phyloP scores from a whole-genome alignment of 192 early-diverging fungal species.

The Spizellomyces sp. region DNA sequence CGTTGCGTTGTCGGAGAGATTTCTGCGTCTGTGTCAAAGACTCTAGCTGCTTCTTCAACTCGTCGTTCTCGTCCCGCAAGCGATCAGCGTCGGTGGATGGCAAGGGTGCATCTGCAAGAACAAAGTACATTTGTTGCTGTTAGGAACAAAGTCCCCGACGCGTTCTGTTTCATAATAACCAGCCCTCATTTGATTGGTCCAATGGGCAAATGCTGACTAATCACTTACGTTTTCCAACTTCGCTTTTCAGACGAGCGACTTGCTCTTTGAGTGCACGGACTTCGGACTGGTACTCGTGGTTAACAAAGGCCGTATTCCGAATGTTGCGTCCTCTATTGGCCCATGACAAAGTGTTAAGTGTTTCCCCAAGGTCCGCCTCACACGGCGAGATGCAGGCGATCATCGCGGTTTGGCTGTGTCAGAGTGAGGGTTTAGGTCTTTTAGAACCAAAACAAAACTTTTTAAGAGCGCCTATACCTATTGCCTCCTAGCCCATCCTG shows the following conservation, averaged over 20 bases:
- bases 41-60: not conserved
- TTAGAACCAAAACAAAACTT: too few relatives aligned
- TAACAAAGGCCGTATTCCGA: conserved; percentile 17
- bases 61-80: not conserved
- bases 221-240: conserved; percentile 5
- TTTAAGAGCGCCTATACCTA: conserved; percentile 38
- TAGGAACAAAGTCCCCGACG: not conserved
- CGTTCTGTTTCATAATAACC: not conserved
- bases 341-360: conserved; percentile 82
- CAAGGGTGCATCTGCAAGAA: not conserved
- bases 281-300: conserved; percentile 32
- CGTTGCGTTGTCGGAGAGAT: conserved; percentile 16
- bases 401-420: conserved; percentile 82
- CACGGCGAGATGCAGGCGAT: conserved; percentile 89
- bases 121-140: not conserved
- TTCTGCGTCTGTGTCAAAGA: not conserved
- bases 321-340: conserved; percentile 6
- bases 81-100: not conserved
- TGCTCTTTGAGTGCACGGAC: conserved; percentile 25
- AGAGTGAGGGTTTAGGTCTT: too few relatives aligned
- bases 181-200: not conserved
- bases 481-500: conserved; percentile 95
- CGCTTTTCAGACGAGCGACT: conserved; percentile 21
- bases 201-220: not conserved
- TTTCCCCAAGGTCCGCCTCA: conserved; percentile 77